Evolutionary conservation across 2,329 filamentous ascomycete species (phyloP), one percentile per base, ranked within the genome.

Genomic region (Aureobasidium lini): DNA sequence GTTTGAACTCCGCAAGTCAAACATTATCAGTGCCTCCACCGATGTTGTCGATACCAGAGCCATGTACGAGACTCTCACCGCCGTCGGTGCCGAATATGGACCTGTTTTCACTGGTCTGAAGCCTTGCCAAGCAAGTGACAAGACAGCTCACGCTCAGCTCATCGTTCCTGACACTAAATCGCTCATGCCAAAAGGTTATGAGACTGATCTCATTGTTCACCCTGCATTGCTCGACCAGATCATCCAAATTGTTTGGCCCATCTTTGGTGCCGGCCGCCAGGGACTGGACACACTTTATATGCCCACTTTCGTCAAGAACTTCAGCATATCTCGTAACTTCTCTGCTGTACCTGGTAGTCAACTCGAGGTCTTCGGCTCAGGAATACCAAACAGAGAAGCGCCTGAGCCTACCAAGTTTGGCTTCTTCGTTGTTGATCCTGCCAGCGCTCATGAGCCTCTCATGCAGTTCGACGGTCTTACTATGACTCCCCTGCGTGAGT

Each of bases 271-370:
- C 1, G 50, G 50, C 11, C 36, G 50, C 13, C 39, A 42, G 6
- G 50, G 50, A 23, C 50, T 54, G 9, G 50, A 37, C 16, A 54
- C 50, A 3, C 50, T 54, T 7, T 54, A 54, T 11, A 54, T 54
- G 50, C 50, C 50, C 9, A 54, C 50, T 2, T 54, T 54, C 16
- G 50, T 54, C 15, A 54, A 54, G 50, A 54, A 43, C n/a, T 54
- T 54, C 50, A 54, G 50, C 39, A 54, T 54, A 3, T 54, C 50
- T 15, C 15, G 39, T 15, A 54, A 54, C 3, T 43, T 54, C 11
- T 34, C 50, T 15, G 16, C 50, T 3, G 29, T 6, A 6, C 50
- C 37, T 4, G 39, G 29, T 6, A 23, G 15, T n/a, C 28, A 10
- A 10, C 37, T 54, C n/a, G 37, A 54, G 34, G 50, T 54, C n/a